Evolutionary conservation across 2,329 filamentous ascomycete species (phyloP).

Genomic region (Metarhizium robertsii): DNA sequence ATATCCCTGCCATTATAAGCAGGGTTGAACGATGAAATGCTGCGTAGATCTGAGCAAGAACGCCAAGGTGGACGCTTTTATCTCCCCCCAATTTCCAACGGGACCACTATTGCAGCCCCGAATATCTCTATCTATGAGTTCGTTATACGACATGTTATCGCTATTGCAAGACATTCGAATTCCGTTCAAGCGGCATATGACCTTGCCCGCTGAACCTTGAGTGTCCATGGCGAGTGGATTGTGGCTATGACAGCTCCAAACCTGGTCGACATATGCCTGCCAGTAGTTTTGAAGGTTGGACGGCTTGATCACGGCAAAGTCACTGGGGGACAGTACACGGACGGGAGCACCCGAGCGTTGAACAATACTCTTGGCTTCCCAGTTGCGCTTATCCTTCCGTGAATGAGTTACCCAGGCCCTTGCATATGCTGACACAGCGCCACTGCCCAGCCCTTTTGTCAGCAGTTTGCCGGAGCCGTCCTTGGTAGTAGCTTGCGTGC

Average conservation of each 20-base stretch:
- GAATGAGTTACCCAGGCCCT: slow-evolving; percentile 28
- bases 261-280: slow-evolving; percentile 33
- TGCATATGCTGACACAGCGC: slow-evolving; percentile 31
- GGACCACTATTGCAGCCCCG: slow-evolving; percentile 42
- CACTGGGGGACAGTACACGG: slow-evolving; percentile 16
- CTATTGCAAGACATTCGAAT: slow-evolving; percentile 28
- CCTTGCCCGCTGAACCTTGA: slow-evolving; percentile 27
- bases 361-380: slow-evolving; percentile 35
- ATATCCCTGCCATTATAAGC: slow-evolving; percentile 35
- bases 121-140: slow-evolving; percentile 35
- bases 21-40: slow-evolving; percentile 40
- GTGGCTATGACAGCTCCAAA: slow-evolving; percentile 33
- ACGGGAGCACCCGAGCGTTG: slow-evolving; percentile 34
- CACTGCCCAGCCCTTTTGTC: slow-evolving; percentile 28
- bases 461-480: slow-evolving; percentile 24
- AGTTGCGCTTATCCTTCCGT: slow-evolving; percentile 28
- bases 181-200: slow-evolving; percentile 28
- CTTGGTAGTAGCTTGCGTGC: slow-evolving; percentile 33
- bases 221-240: slow-evolving; percentile 33
- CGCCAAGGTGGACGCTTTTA: slow-evolving; percentile 29
- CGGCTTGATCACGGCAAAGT: slow-evolving; percentile 26
- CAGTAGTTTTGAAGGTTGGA: slow-evolving; percentile 32
- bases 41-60: slow-evolving; percentile 39
- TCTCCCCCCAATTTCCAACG: slow-evolving; percentile 29
- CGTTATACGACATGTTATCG: slow-evolving; percentile 32